Conservation (phyloP, 352 stramenopile species). For the Pythium dissimile region DNA sequence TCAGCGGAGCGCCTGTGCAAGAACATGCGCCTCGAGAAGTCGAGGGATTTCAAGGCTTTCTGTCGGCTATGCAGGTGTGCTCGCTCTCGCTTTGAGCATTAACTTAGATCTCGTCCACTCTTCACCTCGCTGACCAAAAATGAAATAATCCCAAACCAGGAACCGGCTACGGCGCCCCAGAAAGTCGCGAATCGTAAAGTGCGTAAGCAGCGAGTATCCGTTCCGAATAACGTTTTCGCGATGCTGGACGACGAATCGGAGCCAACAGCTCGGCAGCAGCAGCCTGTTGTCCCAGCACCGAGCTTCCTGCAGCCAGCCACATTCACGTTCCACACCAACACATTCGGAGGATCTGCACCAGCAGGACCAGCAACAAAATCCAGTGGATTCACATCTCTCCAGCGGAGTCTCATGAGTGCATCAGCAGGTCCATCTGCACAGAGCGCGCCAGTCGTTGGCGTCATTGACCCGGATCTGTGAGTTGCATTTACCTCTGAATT, state of each 20-base stretch:
- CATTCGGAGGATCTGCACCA: too few relatives aligned
- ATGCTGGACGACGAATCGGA: constrained; percentile 56
- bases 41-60: constrained; percentile 67
- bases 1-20: neutral
- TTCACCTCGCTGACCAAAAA: too few relatives aligned
- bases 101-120: too few relatives aligned
- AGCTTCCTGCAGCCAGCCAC: constrained; percentile 65
- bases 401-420: constrained; percentile 13
- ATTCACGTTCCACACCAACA: constrained; percentile 44
- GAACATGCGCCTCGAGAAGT: constrained; percentile 36
- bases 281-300: constrained; percentile 21
- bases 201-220: constrained; percentile 27
- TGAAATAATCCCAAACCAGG: too few relatives aligned
- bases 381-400: constrained; percentile 25
- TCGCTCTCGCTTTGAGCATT: neutral
- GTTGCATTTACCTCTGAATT: neutral
- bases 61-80: constrained; percentile 49
- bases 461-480: constrained; percentile 69
- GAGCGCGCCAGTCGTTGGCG: constrained; percentile 9
- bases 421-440: neutral
- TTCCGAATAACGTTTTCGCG: constrained; percentile 58
- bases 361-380: too few relatives aligned
- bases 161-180: constrained; percentile 7
- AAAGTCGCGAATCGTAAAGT: neutral
- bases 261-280: constrained; percentile 6